Conservation (phyloP, 2,329 filamentous ascomycete genomes). For the Fusarium multiceps region DNA sequence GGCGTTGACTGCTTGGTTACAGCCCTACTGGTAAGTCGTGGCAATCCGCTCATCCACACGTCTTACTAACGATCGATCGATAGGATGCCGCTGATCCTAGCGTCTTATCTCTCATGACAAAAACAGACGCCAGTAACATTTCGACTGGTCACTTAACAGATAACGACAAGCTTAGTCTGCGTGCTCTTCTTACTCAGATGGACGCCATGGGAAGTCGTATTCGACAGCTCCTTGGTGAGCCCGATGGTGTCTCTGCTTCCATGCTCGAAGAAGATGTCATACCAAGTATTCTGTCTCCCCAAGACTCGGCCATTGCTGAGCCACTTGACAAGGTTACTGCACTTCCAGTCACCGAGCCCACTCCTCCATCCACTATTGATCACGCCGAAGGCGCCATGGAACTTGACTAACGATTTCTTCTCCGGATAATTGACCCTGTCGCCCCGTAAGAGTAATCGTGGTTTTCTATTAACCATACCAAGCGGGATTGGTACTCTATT, state of each 20-base stretch:
- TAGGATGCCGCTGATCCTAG: conserved; percentile 59
- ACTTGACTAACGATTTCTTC: conserved; percentile 47
- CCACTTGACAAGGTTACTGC: conserved; percentile 48
- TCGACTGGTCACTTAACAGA: conserved; percentile 53
- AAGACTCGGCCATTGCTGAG: conserved; percentile 47
- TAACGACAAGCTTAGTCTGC: conserved; percentile 59
- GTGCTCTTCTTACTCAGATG: conserved; percentile 61
- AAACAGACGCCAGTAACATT: conserved; percentile 58
- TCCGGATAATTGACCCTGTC: neutral
- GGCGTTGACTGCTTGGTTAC: conserved; percentile 66
- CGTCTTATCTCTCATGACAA: conserved; percentile 62
- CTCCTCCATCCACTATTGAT: conserved; percentile 55
- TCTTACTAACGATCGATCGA: conserved; percentile 20
- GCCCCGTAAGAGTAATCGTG: conserved; percentile 14
- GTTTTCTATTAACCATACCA: conserved; percentile 22
- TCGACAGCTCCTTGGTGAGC: conserved; percentile 53
- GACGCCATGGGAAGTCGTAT: conserved; percentile 59
- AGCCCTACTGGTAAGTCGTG: conserved; percentile 69
- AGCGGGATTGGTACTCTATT: conserved; percentile 30
- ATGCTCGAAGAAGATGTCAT: conserved; percentile 43
- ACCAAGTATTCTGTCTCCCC: conserved; percentile 42
- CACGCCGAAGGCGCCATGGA: conserved; percentile 55
- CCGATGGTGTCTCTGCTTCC: conserved; percentile 31
- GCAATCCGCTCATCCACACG: neutral
- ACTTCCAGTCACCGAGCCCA: conserved; percentile 52